A percentile compares a stretch with the other conserved stretches of the same genome.
These are phyloP conservation scores for Physaria fendleri DNA, from an alignment of 345 rosid species.

Conservation along the genomic window DNA sequence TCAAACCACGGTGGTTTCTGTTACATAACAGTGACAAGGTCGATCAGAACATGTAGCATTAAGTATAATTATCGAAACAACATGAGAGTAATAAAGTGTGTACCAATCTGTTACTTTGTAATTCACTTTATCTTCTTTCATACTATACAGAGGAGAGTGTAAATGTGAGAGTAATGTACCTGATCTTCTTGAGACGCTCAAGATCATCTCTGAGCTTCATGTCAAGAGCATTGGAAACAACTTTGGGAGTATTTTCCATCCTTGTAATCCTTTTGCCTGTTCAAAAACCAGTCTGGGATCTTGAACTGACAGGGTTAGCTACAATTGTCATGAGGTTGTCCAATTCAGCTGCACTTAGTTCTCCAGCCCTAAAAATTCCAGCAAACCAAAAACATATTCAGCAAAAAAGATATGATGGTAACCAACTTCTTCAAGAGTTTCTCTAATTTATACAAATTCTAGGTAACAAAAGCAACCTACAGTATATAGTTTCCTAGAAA, in stretches of 20 bases:
- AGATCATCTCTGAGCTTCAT: conserved; percentile 91
- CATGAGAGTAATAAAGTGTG: no score
- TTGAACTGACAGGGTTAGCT: conserved; percentile 82
- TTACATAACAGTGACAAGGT: background rate
- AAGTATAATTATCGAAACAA: no score
- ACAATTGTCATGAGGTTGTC: conserved; percentile 70
- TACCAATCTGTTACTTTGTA: no score
- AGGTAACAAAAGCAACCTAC: no score
- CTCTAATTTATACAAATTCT: background rate
- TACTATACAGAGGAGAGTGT: no score
- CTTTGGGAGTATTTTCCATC: conserved; percentile 86
- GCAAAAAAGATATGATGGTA: no score
- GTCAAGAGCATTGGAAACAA: conserved; percentile 80
- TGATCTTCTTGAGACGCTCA: conserved; percentile 81
- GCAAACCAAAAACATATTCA: no score
- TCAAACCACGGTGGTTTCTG: conserved; percentile 76
- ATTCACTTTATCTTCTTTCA: no score
- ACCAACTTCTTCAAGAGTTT: background rate
- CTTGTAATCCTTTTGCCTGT: conserved; percentile 90
- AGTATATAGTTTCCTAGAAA: no score
- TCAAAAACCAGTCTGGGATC: conserved; percentile 86
- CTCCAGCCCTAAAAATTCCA: conserved; percentile 88
- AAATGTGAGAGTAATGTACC: no score
- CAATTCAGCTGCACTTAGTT: conserved; percentile 57
- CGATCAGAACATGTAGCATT: background rate